Conservation (phyloP, 352 stramenopile species). For the Phytophthora agathidicida region DNA sequence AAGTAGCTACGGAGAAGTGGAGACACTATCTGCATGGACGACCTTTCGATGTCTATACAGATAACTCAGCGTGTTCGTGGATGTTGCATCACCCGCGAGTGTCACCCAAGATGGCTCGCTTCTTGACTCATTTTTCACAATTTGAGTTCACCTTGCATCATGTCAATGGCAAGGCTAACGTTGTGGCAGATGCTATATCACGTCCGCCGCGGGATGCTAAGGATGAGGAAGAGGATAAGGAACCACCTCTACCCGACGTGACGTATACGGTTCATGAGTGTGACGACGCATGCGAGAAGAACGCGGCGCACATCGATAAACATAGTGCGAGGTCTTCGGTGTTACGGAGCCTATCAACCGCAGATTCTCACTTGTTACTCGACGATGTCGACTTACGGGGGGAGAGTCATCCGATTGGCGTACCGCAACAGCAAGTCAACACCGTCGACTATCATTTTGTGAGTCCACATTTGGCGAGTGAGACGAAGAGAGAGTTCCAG, state of each 20-base stretch:
- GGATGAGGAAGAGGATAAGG: constrained; percentile 1
- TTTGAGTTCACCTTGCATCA: constrained; percentile 15
- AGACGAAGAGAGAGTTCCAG: background rate
- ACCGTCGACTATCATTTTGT: background rate
- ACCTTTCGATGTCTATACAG: constrained; percentile 5
- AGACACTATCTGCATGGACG: constrained; percentile 20
- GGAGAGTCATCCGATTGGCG: background rate
- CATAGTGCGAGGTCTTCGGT: background rate
- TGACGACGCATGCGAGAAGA: background rate
- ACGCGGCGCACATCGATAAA: background rate
- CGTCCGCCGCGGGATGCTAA: background rate
- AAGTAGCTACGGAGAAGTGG: constrained; percentile 10
- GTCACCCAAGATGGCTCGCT: constrained; percentile 13
- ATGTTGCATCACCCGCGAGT: constrained; percentile 11
- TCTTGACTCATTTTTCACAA: constrained; percentile 11
- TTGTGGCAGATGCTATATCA: constrained; percentile 5
- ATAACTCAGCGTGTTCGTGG: constrained; percentile 9
- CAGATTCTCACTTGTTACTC: constrained; percentile 6
- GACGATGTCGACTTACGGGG: constrained; percentile 9
- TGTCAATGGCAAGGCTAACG: constrained; percentile 9
- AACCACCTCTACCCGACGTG: background rate
- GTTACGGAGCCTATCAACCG: background rate
- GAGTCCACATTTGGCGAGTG: background rate
- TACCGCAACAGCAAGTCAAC: background rate
- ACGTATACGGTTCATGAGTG: constrained; percentile 3